Evolutionary conservation across 768 basidiomycete genomes (phyloP), one percentile per base, ranked within the genome.

Genomic region (Ephemerocybe angulata): DNA sequence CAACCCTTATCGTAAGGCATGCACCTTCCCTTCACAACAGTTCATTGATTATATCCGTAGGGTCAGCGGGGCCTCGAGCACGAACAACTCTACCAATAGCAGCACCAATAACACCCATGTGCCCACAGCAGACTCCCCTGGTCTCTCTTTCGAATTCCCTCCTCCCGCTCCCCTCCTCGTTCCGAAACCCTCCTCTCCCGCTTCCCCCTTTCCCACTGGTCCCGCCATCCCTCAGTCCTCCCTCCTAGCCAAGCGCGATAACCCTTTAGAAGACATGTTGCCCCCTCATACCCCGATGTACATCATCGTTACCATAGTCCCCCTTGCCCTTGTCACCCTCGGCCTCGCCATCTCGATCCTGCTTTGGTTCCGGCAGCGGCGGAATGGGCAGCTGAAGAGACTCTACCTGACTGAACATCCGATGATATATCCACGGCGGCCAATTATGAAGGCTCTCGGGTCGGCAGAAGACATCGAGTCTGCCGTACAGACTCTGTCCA

Each of bases 391-490:
- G 24, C 22, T 48, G 12, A 30, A 46, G 27, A 15, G 24, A 1
- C 24, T 54, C 13, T 37, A 47, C 29, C 25, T 54, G 53, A 48
- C 53, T 6, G 53, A 54, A 33, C 29, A 48, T 13, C 43, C 19
- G 19, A 37, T 47, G 22, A 21, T 54, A 1, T 48, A 48, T 21
- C 53, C 43, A 13, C 29, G 52, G 15, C 17, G 52, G 12, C 52
- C 52, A 8, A 25, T 13, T 17, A 27, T 31, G n/a, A 29, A 43
- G 3, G 46, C 44, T 1, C 24, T 54, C 8, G 31, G 38, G 7
- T 54, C 53, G 22, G 46, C 30, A 7, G 44, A 54, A 19, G 53
- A 54, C 33, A 17, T 54, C n/a, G 53, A 54, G 27, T 21, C 6
- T 48, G 53, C 53, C 1, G 46, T 54, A 7, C 24, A 27, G 35